Conservation (phyloP, 768 basidiomycete genomes). For the Brasilioporus rufonigricans region DNA sequence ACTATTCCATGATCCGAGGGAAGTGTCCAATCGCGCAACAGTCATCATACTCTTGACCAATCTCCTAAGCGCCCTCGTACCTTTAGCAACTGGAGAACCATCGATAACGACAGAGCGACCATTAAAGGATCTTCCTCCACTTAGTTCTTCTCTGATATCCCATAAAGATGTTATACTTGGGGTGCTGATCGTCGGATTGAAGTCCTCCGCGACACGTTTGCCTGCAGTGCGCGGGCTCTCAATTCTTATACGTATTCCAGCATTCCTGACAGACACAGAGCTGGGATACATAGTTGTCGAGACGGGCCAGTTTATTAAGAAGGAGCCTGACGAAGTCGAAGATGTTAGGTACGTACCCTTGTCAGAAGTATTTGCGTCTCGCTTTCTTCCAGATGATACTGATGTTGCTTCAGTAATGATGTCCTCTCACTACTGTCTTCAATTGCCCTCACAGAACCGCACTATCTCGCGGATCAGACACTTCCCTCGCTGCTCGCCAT, state of each 20-base stretch:
- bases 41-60: constrained; percentile 68
- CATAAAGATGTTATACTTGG: constrained; percentile 80
- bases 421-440: constrained; percentile 61
- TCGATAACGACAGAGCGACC: background rate
- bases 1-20: constrained; percentile 71
- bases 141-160: constrained; percentile 42
- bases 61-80: constrained; percentile 48
- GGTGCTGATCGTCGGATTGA: constrained; percentile 57
- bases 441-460: constrained; percentile 58
- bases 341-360: constrained; percentile 46
- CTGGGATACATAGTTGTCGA: constrained; percentile 76
- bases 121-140: constrained; percentile 29
- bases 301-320: constrained; percentile 61
- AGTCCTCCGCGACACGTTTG: constrained; percentile 45
- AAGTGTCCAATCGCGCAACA: constrained; percentile 62
- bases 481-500: constrained; percentile 77
- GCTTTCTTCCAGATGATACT: background rate
- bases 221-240: constrained; percentile 66
- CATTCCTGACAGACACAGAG: constrained; percentile 69
- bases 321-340: constrained; percentile 48
- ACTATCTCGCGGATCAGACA: constrained; percentile 67
- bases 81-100: background rate
- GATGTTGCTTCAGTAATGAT: constrained; percentile 43
- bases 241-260: constrained; percentile 60
- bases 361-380: background rate